Conservation (phyloP, 768 basidiomycete species). For the Hysterangium stoloniferum region DNA sequence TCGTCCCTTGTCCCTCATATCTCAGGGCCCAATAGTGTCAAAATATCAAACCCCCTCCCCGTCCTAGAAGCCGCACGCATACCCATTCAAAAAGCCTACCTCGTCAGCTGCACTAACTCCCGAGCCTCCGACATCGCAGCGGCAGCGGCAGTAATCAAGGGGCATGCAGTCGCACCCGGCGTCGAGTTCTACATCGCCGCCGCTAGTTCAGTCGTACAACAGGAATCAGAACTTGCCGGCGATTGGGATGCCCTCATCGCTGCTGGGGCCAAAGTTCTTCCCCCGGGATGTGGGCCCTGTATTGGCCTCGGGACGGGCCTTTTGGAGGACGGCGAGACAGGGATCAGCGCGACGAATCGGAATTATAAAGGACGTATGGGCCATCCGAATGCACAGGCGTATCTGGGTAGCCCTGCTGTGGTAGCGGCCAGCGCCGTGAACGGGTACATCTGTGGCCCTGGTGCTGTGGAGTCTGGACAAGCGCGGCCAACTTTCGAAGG, state of each 20-base stretch:
- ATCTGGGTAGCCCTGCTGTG: constrained; percentile 93
- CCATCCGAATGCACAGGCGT: constrained; percentile 87
- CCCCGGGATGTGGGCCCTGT: constrained; percentile 96
- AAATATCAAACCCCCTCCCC: constrained; percentile 89
- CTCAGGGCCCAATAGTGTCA: constrained; percentile 97
- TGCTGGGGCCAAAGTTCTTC: constrained; percentile 89
- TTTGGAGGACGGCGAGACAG: constrained; percentile 88
- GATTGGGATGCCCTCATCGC: constrained; percentile 82
- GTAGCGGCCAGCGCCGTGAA: constrained; percentile 94
- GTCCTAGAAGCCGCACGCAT: constrained; percentile 67
- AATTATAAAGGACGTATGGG: constrained; percentile 99
- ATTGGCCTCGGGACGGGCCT: constrained; percentile 93
- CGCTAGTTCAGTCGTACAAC: constrained; percentile 86
- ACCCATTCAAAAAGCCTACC: constrained; percentile 92
- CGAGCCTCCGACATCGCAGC: constrained; percentile 91
- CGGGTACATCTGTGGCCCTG: constrained; percentile 84
- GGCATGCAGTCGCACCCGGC: constrained; percentile 71
- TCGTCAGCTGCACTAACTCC: constrained; percentile 97
- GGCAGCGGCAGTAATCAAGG: constrained; percentile 83
- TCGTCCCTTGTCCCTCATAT: constrained; percentile 92
- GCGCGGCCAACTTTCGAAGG: constrained; percentile 36
- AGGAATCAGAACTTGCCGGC: constrained; percentile 76
- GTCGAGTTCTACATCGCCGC: constrained; percentile 98
- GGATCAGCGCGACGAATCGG: constrained; percentile 96
- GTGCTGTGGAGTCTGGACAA: constrained; percentile 44